Evolutionary conservation across 2,329 filamentous ascomycete species (phyloP).

Genomic region (Parascedosporium putredinis): DNA sequence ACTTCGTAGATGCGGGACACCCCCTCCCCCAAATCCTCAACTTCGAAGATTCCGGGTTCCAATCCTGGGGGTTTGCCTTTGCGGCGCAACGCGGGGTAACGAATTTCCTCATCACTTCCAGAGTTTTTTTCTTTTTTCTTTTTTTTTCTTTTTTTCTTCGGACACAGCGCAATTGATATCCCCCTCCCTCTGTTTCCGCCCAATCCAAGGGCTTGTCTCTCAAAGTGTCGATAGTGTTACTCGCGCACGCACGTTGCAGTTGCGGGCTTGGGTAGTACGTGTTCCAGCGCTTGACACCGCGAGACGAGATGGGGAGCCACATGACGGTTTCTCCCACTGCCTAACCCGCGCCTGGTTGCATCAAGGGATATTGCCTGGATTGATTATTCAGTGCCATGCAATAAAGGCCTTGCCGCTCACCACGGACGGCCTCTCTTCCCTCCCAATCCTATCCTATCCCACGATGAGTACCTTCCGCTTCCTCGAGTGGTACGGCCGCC

Average conservation of each 20-base stretch:
- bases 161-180: no score
- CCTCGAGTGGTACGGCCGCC: not conserved
- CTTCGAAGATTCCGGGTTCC: not conserved
- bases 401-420: not conserved
- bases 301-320: not conserved
- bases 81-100: constrained; percentile 1
- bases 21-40: no score
- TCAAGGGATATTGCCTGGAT: not conserved
- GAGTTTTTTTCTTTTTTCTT: no score
- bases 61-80: not conserved
- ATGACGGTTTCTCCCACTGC: not conserved
- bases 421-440: no score
- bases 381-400: constrained; percentile 2
- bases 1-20: no score
- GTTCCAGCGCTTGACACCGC: not conserved
- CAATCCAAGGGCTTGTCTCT: not conserved
- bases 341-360: not conserved
- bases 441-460: not conserved
- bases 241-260: not conserved
- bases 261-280: not conserved
- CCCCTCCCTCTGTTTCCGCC: not conserved
- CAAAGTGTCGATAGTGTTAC: not conserved
- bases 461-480: not conserved
- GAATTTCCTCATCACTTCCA: not conserved
- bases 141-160: no score